Evolutionary conservation across 2,329 filamentous ascomycete genomes (phyloP), one percentile per base, ranked within the genome.

Genomic region (Capronia americana): DNA sequence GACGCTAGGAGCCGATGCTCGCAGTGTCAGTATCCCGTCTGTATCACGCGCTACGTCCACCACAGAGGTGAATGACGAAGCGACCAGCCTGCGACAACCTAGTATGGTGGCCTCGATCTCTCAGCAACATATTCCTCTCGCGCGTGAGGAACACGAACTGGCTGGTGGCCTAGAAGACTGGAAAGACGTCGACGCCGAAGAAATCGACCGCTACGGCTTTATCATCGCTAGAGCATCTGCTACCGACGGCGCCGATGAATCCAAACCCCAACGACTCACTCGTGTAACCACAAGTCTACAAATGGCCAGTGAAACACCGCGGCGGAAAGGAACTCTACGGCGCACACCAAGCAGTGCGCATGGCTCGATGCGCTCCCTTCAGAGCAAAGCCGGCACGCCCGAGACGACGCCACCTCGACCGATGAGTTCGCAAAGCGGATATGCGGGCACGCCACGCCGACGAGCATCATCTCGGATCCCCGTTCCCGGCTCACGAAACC

Each of bases 151-250:
- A 11, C 79, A 81, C 57, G 87, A 89, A 75, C 76, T 85, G 34
- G 87, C 87, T 24, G 87, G 87, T 7, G 87, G 87, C 2, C 83
- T 88, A 57, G 87, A 90, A 69, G 87, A 89, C 70, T 90, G 87
- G 87, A 81, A 86, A 66, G 83, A 89, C 74, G 77, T 90, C 11
- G 80, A 84, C 20, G 84, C 81, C 5, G 83, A 79, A 14, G 83
- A 88, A 68, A 86, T 89, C 3, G 87, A 90, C 74, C 81, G 87
- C 66, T 90, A 89, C 74, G 87, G 87, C 10, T 90, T 90, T 76
- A 89, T 90, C 67, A 61, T 69, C 7, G 59, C 70, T 23, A 67
- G 63, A 41, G 72, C 74, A 23, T 69, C 73, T 5, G 74, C 77
- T 10, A 41, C 41, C 2, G 63, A 68, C 26, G 65, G 63, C 5